Evolutionary conservation across 1,139 yeast species (phyloP).

Genomic region (Blastobotrys arbuscula): DNA sequence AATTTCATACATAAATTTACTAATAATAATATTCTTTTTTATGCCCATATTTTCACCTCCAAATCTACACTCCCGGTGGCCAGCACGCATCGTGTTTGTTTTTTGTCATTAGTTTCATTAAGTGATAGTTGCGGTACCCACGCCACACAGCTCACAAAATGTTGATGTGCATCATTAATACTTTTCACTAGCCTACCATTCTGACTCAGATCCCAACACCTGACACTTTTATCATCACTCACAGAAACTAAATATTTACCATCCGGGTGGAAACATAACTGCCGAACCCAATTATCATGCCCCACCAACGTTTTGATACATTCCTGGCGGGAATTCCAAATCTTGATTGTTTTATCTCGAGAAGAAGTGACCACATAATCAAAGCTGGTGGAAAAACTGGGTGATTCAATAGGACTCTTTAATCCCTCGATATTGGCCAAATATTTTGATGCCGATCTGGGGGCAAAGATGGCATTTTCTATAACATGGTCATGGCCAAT

Average conservation of each 20-base stretch:
- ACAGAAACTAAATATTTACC: constrained; percentile 68
- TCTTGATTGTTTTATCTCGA: constrained; percentile 66
- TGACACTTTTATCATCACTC: constrained; percentile 72
- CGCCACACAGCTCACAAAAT: constrained; percentile 60
- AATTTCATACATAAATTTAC: neutral
- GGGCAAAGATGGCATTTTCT: constrained; percentile 68
- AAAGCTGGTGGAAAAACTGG: constrained; percentile 23
- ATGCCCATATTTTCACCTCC: constrained; percentile 74
- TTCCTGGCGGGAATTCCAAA: constrained; percentile 75
- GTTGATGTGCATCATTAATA: constrained; percentile 57
- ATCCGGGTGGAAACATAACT: constrained; percentile 65
- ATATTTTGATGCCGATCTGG: constrained; percentile 43
- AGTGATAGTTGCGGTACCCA: constrained; percentile 45
- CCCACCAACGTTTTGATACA: constrained; percentile 54
- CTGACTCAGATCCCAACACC: constrained; percentile 72
- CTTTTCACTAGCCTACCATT: constrained; percentile 48
- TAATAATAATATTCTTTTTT: neutral
- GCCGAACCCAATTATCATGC: constrained; percentile 85
- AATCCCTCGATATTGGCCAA: constrained; percentile 45
- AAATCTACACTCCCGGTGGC: constrained; percentile 85
- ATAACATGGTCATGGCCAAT: constrained; percentile 82
- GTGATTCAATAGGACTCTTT: constrained; percentile 22
- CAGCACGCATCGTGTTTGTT: constrained; percentile 34
- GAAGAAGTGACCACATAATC: constrained; percentile 64
- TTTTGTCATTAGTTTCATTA: constrained; percentile 15